These are phyloP conservation scores for Aspergillus fumigatiaffinis DNA, from an alignment of 2,329 filamentous ascomycete species.

Conservation along the genomic window DNA sequence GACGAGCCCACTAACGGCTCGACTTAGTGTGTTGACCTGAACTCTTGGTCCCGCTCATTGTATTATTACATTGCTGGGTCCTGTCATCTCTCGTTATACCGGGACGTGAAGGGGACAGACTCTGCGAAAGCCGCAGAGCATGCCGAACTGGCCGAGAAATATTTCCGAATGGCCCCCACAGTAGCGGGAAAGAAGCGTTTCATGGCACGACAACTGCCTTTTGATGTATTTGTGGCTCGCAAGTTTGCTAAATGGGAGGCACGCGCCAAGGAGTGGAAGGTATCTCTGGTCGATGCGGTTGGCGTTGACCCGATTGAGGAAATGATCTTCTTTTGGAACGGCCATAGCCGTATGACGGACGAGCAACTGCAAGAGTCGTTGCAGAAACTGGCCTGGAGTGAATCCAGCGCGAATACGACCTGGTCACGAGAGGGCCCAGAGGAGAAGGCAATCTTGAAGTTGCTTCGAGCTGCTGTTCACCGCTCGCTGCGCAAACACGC, in stretches of 20 bases:
- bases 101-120: conserved; percentile 38
- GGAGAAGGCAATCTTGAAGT: conserved; percentile 60
- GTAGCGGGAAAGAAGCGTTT: conserved; percentile 82
- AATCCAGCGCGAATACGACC: conserved; percentile 53
- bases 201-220: conserved; percentile 83
- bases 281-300: conserved; percentile 73
- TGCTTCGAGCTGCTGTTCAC: conserved; percentile 64
- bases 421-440: conserved; percentile 54
- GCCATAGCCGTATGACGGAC: conserved; percentile 71
- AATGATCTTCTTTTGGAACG: conserved; percentile 94
- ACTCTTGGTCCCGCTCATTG: conserved; percentile 84
- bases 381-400: conserved; percentile 62
- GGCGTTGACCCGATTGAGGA: conserved; percentile 79
- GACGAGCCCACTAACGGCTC: conserved; percentile 2
- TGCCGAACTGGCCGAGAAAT: conserved; percentile 63
- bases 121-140: conserved; percentile 49
- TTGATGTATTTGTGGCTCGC: conserved; percentile 78
- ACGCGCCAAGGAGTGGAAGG: conserved; percentile 61
- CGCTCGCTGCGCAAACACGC: conserved; percentile 59
- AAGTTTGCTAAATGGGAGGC: conserved; percentile 88
- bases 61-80: conserved; percentile 86
- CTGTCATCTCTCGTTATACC: conserved; percentile 77
- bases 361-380: conserved; percentile 63
- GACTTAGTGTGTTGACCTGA: conserved; percentile 65
- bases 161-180: conserved; percentile 66